Conservation (phyloP, 805 yeast genomes). For the Ogataea sp. region DNA sequence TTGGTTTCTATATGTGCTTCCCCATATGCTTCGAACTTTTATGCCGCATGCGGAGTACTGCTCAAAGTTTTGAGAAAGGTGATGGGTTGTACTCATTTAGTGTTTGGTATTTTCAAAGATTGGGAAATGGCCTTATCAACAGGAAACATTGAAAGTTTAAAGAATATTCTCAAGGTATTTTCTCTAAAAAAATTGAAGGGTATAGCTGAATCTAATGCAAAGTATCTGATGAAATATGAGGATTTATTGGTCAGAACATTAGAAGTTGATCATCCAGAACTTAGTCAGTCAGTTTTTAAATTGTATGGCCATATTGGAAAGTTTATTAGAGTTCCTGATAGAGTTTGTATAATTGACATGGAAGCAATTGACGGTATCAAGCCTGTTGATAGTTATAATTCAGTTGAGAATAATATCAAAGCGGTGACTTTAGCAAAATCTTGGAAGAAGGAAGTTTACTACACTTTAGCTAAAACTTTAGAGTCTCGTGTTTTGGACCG, state of each 20-base stretch:
- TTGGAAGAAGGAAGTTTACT: slow-evolving; percentile 38
- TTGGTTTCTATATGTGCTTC: slow-evolving; percentile 60
- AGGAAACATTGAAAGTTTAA: slow-evolving; percentile 46
- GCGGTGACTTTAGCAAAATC: slow-evolving; percentile 59
- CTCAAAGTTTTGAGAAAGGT: slow-evolving; percentile 64
- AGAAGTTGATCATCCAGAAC: slow-evolving; percentile 44
- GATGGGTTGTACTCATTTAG: slow-evolving; percentile 41
- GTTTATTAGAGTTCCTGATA: slow-evolving; percentile 38
- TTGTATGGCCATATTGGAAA: slow-evolving; percentile 35
- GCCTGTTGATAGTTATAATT: slow-evolving; percentile 46
- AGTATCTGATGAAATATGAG: slow-evolving; percentile 39
- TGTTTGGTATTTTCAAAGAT: slow-evolving; percentile 40
- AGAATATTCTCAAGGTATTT: slow-evolving; percentile 57
- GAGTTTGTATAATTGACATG: slow-evolving; percentile 45
- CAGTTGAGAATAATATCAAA: slow-evolving; percentile 47
- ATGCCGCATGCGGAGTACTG: slow-evolving; percentile 60
- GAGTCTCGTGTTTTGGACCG: slow-evolving; percentile 29
- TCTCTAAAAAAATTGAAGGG: slow-evolving; percentile 48
- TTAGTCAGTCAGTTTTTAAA: slow-evolving; percentile 45
- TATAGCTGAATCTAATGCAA: slow-evolving; percentile 50
- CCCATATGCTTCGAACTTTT: slow-evolving; percentile 58
- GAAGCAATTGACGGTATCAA: slow-evolving; percentile 35
- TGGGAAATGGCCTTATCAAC: slow-evolving; percentile 36
- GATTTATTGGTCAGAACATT: slow-evolving; percentile 46
- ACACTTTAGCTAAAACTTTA: slow-evolving; percentile 32